These are phyloP conservation scores for Pseudozyma hubeiensis DNA, from an alignment of 1,284 basidiomycete species.

Conservation along the genomic window DNA sequence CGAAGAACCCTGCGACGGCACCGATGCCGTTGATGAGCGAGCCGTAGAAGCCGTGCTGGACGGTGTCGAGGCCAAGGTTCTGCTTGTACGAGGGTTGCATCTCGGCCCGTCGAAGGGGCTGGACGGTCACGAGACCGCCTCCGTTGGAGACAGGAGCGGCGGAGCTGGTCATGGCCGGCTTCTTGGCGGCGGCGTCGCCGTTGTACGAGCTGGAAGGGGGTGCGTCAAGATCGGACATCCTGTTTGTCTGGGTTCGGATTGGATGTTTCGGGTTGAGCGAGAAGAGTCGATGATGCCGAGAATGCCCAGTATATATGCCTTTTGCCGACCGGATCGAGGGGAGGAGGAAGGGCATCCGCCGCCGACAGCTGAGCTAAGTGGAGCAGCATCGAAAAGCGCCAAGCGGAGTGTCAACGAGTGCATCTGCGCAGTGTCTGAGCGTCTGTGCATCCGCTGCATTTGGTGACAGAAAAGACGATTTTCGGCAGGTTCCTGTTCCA, in stretches of 20 bases:
- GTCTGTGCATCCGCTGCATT: neutral
- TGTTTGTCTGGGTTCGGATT: neutral
- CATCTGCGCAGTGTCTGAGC: neutral
- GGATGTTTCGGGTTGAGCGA: no score
- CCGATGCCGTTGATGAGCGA: constrained; percentile 57
- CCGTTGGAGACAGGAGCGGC: constrained; percentile 6
- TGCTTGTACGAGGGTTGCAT: constrained; percentile 61
- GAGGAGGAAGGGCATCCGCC: neutral
- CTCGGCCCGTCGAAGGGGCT: constrained; percentile 82
- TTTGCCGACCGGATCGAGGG: constrained; percentile 1
- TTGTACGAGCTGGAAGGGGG: constrained; percentile 14
- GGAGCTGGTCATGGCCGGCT: constrained; percentile 14
- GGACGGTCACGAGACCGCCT: constrained; percentile 71
- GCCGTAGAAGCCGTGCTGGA: constrained; percentile 59
- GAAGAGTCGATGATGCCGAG: neutral
- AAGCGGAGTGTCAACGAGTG: constrained; percentile 1
- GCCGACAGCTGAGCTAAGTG: constrained; percentile 15
- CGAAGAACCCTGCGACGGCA: constrained; percentile 69
- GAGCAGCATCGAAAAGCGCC: neutral
- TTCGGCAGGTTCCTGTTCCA: neutral
- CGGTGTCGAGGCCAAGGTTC: constrained; percentile 42
- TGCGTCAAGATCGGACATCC: constrained; percentile 21
- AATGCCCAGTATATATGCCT: constrained; percentile 12
- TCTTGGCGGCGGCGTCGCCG: constrained; percentile 14
- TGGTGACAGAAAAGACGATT: neutral